phyloP scores from a whole-genome alignment of 1,284 basidiomycete species.

The Boletus sp. region DNA sequence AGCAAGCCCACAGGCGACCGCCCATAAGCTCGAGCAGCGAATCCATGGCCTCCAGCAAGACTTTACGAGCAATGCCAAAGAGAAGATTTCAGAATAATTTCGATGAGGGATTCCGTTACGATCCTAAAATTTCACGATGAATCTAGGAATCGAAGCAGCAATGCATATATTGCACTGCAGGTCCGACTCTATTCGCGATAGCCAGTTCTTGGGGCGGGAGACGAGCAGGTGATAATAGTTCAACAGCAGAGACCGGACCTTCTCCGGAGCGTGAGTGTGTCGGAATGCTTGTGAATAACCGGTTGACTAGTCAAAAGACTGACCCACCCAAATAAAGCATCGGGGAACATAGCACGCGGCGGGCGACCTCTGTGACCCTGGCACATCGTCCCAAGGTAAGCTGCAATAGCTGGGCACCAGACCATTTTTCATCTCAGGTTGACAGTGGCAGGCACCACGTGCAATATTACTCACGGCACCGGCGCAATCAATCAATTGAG shows the following conservation, averaged over 20 bases:
- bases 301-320: not conserved
- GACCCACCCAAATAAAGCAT: slow-evolving; percentile 14
- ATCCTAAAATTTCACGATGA: not conserved
- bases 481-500: too few relatives aligned
- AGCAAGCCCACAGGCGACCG: slow-evolving; percentile 18
- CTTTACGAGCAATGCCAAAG: not conserved
- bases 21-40: slow-evolving; percentile 17
- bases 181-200: not conserved
- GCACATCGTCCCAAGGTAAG: not conserved
- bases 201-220: too few relatives aligned
- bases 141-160: not conserved
- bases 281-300: not conserved
- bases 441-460: not conserved
- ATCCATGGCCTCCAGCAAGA: slow-evolving; percentile 21
- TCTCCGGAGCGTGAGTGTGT: not conserved
- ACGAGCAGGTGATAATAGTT: slow-evolving; percentile 1
- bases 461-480: too few relatives aligned
- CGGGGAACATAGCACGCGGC: not conserved
- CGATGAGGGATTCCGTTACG: not conserved
- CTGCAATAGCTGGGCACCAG: not conserved
- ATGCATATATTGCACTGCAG: not conserved
- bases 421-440: not conserved
- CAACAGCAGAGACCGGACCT: not conserved
- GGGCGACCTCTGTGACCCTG: not conserved
- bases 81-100: not conserved